Evolutionary conservation across 257 asterid species (phyloP).

Genomic region (Nicotiana sylvestris): DNA sequence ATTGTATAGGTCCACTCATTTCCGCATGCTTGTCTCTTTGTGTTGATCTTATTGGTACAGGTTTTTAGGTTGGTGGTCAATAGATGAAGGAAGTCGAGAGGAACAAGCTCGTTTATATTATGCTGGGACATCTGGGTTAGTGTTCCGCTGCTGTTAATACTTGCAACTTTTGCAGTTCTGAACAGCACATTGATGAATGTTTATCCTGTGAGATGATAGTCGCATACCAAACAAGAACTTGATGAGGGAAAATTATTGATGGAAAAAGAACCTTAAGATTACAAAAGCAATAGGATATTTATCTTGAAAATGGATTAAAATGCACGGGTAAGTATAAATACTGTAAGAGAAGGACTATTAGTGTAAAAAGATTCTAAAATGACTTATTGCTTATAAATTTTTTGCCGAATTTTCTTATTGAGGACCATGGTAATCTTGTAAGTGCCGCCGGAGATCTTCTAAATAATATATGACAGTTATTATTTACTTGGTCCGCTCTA

Average conservation of each 20-base stretch:
- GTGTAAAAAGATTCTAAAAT: too few species aligned
- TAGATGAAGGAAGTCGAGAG: constrained; percentile 91
- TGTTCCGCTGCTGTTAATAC: constrained; percentile 5
- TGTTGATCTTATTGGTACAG: constrained; percentile 29
- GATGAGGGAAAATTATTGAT: background rate
- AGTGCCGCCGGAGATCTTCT: too few species aligned
- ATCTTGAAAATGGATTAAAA: too few species aligned
- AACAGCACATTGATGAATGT: background rate
- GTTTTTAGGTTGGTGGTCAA: constrained; percentile 98
- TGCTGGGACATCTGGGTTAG: constrained; percentile 68
- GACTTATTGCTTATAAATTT: too few species aligned
- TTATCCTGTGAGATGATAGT: background rate
- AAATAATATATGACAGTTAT: too few species aligned
- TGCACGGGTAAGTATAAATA: background rate
- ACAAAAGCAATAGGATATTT: background rate
- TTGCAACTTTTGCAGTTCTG: background rate
- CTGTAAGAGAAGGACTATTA: background rate
- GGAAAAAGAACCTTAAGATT: background rate
- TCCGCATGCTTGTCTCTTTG: constrained; percentile 13
- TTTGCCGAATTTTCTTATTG: too few species aligned
- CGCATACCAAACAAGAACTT: background rate
- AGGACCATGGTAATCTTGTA: too few species aligned
- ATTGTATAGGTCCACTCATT: background rate
- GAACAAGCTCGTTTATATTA: constrained; percentile 85
- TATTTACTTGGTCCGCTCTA: too few species aligned